Evolutionary conservation across 768 basidiomycete species (phyloP), one percentile per base, ranked within the genome.

Genomic region (Psilocybe cubensis): DNA sequence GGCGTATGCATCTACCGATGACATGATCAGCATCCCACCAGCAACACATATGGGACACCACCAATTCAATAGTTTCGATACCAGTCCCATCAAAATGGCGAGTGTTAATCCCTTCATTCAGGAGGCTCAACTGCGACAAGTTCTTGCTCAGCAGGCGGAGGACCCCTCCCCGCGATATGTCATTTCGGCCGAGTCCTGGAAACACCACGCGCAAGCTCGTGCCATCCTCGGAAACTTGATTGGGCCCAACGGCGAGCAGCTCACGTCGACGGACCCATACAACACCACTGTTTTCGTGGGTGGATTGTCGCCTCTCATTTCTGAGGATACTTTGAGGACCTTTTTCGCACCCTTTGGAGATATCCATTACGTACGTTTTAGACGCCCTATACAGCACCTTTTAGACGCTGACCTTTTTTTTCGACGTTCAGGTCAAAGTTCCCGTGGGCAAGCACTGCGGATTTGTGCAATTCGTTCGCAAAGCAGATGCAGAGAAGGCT

Each of bases 261-360:
- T 94, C 60, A 92, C 91, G 25, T 91, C 90, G 21, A 92, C 89
- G 20, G 94, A 96, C 66, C 94, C 94, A n/a, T 94, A 94, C 67
- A 97, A 96, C 66, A 96, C 94, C 12, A 97, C 95, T 1, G 94
- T 94, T 4, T 97, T 97, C 61, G 95, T 97, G 18, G 95, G 95
- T 23, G 95, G 94, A 0, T 69, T 96, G 51, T 92, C 91, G 9
- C 92, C 92, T 17, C 73, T 94, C 57, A 95, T 97, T 42, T 87
- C 89, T 24, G 95, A 96, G 74, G 95, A 96, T 45, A 96, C 93
- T 2, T 73, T 97, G 67, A 80, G 92, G 70, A 92, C 92, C 3
- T 94, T 94, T 72, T 96, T 96, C 72, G 82, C 84, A 10, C 92
- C 93, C n/a, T 96, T 94, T 66, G 94, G 93, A 44, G 92, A 92